A percentile compares a stretch with the other conserved stretches of the same genome.
These are phyloP conservation scores for Penicillium sp. DNA, from an alignment of 2,329 filamentous ascomycete genomes.

Conservation along the genomic window DNA sequence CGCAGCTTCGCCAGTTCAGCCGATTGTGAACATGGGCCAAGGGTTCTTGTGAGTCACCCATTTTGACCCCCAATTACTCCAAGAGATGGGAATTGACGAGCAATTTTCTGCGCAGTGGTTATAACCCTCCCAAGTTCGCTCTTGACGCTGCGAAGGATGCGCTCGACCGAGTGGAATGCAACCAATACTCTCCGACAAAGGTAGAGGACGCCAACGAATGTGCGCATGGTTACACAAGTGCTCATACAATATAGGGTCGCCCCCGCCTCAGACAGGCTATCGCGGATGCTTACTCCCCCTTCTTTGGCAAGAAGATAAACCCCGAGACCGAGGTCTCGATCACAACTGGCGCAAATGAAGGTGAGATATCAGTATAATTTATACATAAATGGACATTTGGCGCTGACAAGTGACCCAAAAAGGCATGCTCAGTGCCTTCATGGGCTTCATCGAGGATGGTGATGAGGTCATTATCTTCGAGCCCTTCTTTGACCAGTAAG, in stretches of 20 bases:
- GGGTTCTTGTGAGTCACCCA: conserved; percentile 53
- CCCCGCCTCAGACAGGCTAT: conserved; percentile 90
- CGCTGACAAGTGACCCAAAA: neutral
- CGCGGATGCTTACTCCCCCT: conserved; percentile 85
- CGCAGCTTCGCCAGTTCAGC: conserved; percentile 61
- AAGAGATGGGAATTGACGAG: neutral
- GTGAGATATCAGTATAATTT: conserved; percentile 22
- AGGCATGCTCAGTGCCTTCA: conserved; percentile 94
- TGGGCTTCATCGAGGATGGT: conserved; percentile 91
- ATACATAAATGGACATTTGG: neutral
- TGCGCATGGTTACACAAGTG: neutral
- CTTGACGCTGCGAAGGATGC: conserved; percentile 87
- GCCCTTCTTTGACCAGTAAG: conserved; percentile 94
- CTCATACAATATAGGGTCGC: conserved; percentile 58
- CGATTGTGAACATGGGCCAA: conserved; percentile 69
- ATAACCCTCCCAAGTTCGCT: conserved; percentile 90
- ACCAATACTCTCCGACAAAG: conserved; percentile 96
- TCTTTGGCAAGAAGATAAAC: conserved; percentile 78
- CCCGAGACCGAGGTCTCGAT: conserved; percentile 92
- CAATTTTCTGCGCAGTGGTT: conserved; percentile 55
- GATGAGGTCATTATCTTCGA: conserved; percentile 98
- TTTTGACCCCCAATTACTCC: neutral
- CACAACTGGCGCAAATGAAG: conserved; percentile 67
- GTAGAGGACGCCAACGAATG: conserved; percentile 32
- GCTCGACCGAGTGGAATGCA: conserved; percentile 89